Base-by-base conservation (phyloP, 2,329 filamentous ascomycete genomes). In the Fusarium fracticaudum region DNA sequence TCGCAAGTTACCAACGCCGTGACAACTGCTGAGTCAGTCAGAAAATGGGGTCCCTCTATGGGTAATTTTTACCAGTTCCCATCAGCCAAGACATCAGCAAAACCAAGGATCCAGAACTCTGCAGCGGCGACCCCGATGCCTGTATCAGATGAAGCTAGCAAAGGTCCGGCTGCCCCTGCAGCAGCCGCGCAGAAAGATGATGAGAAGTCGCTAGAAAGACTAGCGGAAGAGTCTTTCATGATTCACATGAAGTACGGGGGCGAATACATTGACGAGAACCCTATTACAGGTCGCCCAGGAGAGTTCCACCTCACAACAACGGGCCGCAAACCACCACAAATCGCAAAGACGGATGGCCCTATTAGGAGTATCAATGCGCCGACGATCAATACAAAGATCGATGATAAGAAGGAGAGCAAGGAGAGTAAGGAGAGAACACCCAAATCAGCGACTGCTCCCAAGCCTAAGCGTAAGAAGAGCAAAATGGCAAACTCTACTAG, bases 261-360 rank as follows among this genome's bases (percentile, higher is more conserved):
- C 55, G 90, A 92, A 72, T 92, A 90, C 78, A 88, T 92, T 81
- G 89, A 92, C 80, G 89, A 92, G 80, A 92, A 91, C 73, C 90
- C 90, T 47, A 92, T 92, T 75, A 91, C 90, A 1, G 91, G 91
- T 55, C 86, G 87, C 37, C 91, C 91, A 2, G 91, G 91, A 57
- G 89, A 91, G 61, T 92, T 92, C 80, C 89, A 91, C 74, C 85
- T 92, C 17, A 87, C 88, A 14, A 90, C 89, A 13, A 91, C 89
- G 0, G 90, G 90, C 3, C 86, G 89, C 61, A 88, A 88, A 77
- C 79, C 82, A 29, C 81, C 81, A 5, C 80, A 81, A 50, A 74
- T 79, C 48, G 75, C 74, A 9, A 74, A 80, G 51, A 75, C 80
- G 31, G 77, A 78, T 13, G 78, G 80, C 3, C 67, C 67, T 10